Conservation (phyloP, 2,329 filamentous ascomycete species). For the Fusarium acutatum region DNA sequence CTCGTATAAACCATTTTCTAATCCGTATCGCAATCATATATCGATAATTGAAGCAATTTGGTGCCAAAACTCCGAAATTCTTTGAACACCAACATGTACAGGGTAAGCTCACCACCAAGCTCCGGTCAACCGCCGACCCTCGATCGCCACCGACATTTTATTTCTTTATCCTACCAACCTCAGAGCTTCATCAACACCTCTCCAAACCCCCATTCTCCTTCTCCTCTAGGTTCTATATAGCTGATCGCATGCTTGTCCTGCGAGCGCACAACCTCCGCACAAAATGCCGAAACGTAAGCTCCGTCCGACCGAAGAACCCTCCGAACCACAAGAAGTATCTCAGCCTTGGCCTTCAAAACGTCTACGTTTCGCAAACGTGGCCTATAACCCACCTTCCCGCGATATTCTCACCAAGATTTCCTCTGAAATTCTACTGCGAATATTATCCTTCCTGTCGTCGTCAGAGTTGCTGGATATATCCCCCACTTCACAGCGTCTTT, state of each 20-base stretch:
- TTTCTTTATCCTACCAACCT: background rate
- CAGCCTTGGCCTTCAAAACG: constrained; percentile 36
- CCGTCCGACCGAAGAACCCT: constrained; percentile 8
- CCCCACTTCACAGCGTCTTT: constrained; percentile 78
- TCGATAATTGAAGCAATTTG: background rate
- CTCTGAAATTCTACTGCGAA: constrained; percentile 86
- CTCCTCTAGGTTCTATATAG: background rate
- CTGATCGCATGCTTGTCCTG: constrained; percentile 23
- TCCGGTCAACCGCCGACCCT: constrained; percentile 5
- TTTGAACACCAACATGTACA: background rate
- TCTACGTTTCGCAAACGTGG: constrained; percentile 17
- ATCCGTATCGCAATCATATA: background rate
- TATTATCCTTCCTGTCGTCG: constrained; percentile 80
- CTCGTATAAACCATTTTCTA: fast-evolving
- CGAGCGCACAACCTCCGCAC: background rate
- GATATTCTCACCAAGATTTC: constrained; percentile 80
- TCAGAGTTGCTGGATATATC: constrained; percentile 69
- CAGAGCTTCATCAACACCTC: background rate
- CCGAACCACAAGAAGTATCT: background rate
- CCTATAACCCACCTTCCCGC: constrained; percentile 19
- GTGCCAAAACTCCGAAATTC: background rate
- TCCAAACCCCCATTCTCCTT: background rate
- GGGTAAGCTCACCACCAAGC: constrained; percentile 25
- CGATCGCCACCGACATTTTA: constrained; percentile 40
- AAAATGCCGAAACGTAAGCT: constrained; percentile 42